Percentiles rank a stretch among this genome's conserved stretches.
Conservation (phyloP, 208 protist genomes). For the Acanthamoeba triangularis region DNA sequence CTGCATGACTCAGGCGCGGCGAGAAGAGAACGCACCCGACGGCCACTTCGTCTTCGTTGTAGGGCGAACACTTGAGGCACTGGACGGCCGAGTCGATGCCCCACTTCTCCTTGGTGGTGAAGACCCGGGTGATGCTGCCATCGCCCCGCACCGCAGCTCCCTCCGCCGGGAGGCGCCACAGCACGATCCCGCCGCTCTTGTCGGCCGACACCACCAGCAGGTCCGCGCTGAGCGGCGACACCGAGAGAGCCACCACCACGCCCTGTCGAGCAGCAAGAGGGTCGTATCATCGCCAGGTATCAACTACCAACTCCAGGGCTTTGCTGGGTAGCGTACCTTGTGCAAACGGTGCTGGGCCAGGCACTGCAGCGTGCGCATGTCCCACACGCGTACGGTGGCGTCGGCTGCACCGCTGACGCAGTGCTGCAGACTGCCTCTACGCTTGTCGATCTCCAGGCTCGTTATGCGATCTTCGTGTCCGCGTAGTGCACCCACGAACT, state of each 20-base stretch:
- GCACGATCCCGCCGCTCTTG: conserved; percentile 8
- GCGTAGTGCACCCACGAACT: conserved; percentile 37
- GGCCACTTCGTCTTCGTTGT: conserved; percentile 31
- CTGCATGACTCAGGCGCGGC: not conserved
- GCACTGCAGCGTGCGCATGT: conserved; percentile 26
- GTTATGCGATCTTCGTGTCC: conserved; percentile 61
- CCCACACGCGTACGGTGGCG: conserved; percentile 38
- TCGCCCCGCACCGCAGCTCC: not conserved
- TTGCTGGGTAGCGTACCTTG: not conserved
- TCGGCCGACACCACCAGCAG: conserved; percentile 36
- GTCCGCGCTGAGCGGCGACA: not conserved
- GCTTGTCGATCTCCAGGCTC: conserved; percentile 26
- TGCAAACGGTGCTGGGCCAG: conserved; percentile 38
- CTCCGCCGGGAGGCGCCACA: not conserved
- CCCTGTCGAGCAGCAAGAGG: not conserved
- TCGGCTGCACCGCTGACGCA: conserved; percentile 54
- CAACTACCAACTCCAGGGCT: not conserved
- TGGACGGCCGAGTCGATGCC: conserved; percentile 15
- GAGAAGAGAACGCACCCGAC: not conserved
- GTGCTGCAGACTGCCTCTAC: not conserved
- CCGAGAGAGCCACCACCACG: not conserved
- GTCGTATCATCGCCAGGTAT: not conserved
- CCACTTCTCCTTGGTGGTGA: conserved; percentile 10
- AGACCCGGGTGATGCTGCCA: not conserved
- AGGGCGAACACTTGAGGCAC: conserved; percentile 57